Base-by-base conservation (phyloP, 1,139 yeast species). In the Chernovozyma aurita region DNA sequence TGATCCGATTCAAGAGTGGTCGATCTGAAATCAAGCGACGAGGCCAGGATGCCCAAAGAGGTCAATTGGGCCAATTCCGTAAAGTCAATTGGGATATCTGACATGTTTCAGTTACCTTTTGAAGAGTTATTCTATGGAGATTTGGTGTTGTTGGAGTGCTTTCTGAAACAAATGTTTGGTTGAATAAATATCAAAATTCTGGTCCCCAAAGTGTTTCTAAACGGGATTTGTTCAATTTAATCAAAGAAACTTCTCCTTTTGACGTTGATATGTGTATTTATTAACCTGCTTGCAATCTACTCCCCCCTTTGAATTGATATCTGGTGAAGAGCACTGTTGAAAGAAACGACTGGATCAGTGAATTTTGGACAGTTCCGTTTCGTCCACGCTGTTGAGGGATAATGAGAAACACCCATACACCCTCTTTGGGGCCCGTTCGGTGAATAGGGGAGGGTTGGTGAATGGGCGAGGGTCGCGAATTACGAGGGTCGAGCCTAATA, bases 1-100 rank as follows among this genome's bases (percentile, higher is more conserved):
- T 73, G 82, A 64, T 90, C 97, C 41, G 95, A 84, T 63, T 92
- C 96, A 50, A 92, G 76, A 22, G 98, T 92, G 42, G 97, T 87
- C 34, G 96, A 83, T 64, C 87, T 83, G 70, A 92, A 90, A 55
- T 90, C 95, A 53, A 92, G 79, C 40, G 94, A 81, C 50, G 80
- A 73, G 43, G 84, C 88, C 56, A 82, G 84, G 57, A 92, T 72
- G 44, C 96, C 96, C 61, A 87, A 70, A 47, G 82, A 72, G 42
- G 95, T 77, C 63, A 90, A 80, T 72, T 84, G 94, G 52, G 87
- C 78, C 63, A 87, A 82, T 72, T 92, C 97, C 53, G 95, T 90
- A 68, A 92, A 88, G 69, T 90, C 95, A 69, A 92, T 92, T 50
- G 98, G 98, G 53, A 87, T 78, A 61, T 85, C 95, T 45, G 37